Evolutionary conservation across 306 rosid species (phyloP).

Genomic region (Casuarina glauca): DNA sequence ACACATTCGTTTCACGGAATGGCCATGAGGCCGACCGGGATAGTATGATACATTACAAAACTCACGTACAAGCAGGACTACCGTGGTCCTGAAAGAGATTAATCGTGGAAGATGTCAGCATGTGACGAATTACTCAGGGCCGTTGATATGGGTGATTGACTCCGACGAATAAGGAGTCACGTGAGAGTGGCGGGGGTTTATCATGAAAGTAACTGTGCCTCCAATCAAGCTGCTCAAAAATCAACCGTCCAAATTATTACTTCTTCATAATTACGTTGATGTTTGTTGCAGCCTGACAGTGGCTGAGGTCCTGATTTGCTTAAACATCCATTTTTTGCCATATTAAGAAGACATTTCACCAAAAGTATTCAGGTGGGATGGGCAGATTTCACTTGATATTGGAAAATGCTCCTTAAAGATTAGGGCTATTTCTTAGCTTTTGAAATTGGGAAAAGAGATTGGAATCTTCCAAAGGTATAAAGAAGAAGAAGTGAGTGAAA

Average conservation of each 20-base stretch:
- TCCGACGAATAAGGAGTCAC: conserved; percentile 29
- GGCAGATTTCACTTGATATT: too few species aligned
- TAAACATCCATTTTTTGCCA: background rate
- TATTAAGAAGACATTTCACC: background rate
- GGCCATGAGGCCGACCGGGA: background rate
- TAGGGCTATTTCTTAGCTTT: background rate
- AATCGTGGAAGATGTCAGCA: background rate
- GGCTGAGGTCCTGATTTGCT: too few species aligned
- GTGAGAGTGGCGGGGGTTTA: conserved; percentile 25
- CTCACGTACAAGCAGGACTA: background rate
- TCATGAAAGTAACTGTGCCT: conserved; percentile 19
- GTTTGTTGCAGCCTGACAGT: background rate
- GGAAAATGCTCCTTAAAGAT: background rate
- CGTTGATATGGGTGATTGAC: conserved; percentile 17
- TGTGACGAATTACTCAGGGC: conserved; percentile 23
- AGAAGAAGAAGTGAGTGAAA: background rate
- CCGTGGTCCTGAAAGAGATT: background rate
- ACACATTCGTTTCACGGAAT: background rate
- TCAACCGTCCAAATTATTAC: background rate
- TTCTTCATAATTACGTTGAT: background rate
- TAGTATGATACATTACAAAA: background rate
- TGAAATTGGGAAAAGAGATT: too few species aligned
- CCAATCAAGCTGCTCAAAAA: background rate
- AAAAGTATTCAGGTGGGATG: background rate
- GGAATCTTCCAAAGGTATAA: too few species aligned